phyloP scores from a whole-genome alignment of 805 yeast genomes.

The Cyberlindnera meyerae region DNA sequence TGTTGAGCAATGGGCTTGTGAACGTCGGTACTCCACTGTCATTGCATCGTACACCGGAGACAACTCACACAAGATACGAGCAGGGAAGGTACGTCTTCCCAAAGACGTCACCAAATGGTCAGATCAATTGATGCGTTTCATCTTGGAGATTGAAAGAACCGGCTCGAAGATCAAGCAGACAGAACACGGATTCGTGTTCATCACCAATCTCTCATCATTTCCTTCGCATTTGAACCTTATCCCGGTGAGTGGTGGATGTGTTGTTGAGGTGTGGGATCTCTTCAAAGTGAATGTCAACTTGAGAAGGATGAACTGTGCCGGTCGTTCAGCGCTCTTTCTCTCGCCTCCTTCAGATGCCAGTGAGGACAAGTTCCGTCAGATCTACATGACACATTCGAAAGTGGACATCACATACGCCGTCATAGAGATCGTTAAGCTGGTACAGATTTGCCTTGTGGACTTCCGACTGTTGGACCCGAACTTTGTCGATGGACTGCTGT shows the following conservation, averaged over 20 bases:
- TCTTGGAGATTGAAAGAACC: slow-evolving; percentile 60
- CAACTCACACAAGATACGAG: slow-evolving; percentile 54
- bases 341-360: slow-evolving; percentile 72
- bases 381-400: slow-evolving; percentile 53
- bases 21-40: slow-evolving; percentile 58
- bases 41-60: slow-evolving; percentile 88
- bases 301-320: slow-evolving; percentile 74
- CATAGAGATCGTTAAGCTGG: slow-evolving; percentile 60
- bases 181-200: slow-evolving; percentile 57
- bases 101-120: slow-evolving; percentile 30
- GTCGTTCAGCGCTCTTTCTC: slow-evolving; percentile 72
- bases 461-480: slow-evolving; percentile 65
- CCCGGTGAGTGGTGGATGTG: slow-evolving; percentile 57
- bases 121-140: slow-evolving; percentile 47
- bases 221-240: slow-evolving; percentile 72
- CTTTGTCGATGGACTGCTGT: slow-evolving; percentile 80
- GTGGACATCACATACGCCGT: slow-evolving; percentile 25
- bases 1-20: slow-evolving; percentile 92
- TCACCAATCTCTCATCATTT: slow-evolving; percentile 76
- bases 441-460: slow-evolving; percentile 75
- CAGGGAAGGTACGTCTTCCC: slow-evolving; percentile 52
- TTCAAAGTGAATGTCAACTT: slow-evolving; percentile 76
- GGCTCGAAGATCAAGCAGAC: slow-evolving; percentile 67
- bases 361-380: slow-evolving; percentile 74
- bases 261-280: slow-evolving; percentile 41